Evolutionary conservation across 306 rosid genomes (phyloP), one percentile per base, ranked within the genome.

Genomic region (Medicago lupulina): DNA sequence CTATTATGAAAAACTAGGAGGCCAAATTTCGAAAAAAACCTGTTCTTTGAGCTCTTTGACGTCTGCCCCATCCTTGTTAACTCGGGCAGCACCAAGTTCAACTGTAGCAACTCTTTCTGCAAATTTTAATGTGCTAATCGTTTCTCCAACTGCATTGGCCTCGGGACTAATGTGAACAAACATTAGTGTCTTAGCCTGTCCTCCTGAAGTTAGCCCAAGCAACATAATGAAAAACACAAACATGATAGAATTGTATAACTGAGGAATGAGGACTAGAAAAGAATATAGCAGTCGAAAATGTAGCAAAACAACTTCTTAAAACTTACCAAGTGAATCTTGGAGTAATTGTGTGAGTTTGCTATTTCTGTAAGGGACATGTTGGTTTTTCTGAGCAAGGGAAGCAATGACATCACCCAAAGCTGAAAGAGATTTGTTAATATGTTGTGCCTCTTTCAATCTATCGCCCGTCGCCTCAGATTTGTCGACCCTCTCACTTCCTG

Each of bases 391-490:
- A 54, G 98, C 96, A 71, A 94, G 97, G 74, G 98, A 94, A 81
- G 98, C 85, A 15, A 94, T 90, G 80, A 94, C 98, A 80, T 94
- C 98, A 31, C 98, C 98, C 82, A 94, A 76, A 80, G 98, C 98
- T 18, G 98, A 94, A 67, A 94, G 94, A 74, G 98, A 94, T 77
- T 77, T 94, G 83, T 94, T 94, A 78, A 94, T 94, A 75, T 94
- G 97, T 2, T 92, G 98, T 68, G 98, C 98, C 80, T 94, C 98
- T 84, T 94, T 94, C 51, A 94, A 77, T 76, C 98, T 86, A 76
- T 94, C 98, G 54, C 98, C 98, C 0, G 97, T 94, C 46, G 90
- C 98, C 86, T 94, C 98, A 43, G 98, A 94, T 82, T 94, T 94
- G 80, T 94, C 92, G 14, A 91, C 98, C 77, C 98, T 91, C 80